Conservation (phyloP, 202 grass and related monocot species). For the Schoenoplectus triqueter region DNA sequence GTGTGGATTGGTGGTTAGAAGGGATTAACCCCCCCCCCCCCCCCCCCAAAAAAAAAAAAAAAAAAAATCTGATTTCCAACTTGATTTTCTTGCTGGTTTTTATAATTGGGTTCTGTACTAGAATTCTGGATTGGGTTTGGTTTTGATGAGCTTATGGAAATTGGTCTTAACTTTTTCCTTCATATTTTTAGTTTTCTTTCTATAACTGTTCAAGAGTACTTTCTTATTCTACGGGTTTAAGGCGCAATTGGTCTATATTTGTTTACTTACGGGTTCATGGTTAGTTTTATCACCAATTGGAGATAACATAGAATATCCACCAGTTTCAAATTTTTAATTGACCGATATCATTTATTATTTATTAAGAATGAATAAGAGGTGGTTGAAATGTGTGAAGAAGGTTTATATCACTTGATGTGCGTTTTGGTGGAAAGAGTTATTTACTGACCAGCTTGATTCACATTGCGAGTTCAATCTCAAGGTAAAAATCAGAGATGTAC, state of each 20-base stretch:
- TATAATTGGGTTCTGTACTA: not conserved
- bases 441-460: too few species aligned
- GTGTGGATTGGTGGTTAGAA: slow-evolving; percentile 1
- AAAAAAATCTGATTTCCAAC: not conserved
- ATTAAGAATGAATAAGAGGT: not conserved
- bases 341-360: not conserved
- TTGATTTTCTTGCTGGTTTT: not conserved
- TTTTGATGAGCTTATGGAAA: slow-evolving; percentile 2
- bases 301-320: not conserved
- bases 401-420: not conserved
- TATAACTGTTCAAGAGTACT: not conserved
- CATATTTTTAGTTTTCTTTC: not conserved
- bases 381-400: not conserved
- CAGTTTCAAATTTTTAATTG: not conserved
- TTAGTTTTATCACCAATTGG: not conserved
- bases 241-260: not conserved
- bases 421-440: not conserved
- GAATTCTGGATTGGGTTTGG: slow-evolving; percentile 18
- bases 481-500: too few species aligned
- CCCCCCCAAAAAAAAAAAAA: not conserved
- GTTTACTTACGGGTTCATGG: not conserved
- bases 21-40: not conserved
- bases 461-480: too few species aligned
- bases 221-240: not conserved
- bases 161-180: not conserved